Base-by-base conservation (phyloP, 805 yeast species). In the Barnettozyma sp. region DNA sequence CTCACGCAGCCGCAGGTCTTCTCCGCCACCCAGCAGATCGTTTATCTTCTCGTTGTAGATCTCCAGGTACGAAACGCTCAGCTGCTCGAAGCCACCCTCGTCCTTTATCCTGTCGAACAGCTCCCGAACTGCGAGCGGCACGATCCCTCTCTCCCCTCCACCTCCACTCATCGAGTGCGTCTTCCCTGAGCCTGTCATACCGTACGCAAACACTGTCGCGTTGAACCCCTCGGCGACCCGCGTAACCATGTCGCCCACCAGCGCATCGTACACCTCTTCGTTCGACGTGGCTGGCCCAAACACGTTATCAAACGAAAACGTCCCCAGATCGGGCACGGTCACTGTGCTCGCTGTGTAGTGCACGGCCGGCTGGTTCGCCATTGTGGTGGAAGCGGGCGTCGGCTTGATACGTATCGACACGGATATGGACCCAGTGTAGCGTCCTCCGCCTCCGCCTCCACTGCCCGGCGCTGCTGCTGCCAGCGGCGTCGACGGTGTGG, bases 181-280 rank as follows among this genome's bases (percentile, higher is more conserved):
- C 54, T 92, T 92, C 5, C 98, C 98, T 0, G 97, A 81, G 0
- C 92, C 95, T 0, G 98, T 92, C 62, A 90, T 97, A 3, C 98
- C 98, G 54, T 92, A 90, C 0, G 97, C 97, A 56, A 90, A 86
- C 1, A 88, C 76, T 0, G 96, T 87, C 12, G 88, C 88, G 51
- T 86, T 86, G 56, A 62, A 88, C 0, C 95, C 96, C 12, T 77
- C 78, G 48, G 69, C 68, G 42, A 73, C 76, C 54, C 68, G 73
- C 43, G 52, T 62, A 25, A 69, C 77, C 56, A 70, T 68, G 23
- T 65, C 74, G 46, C 52, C 67, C 32, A 75, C 94, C 33, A 66
- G 63, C 11, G 57, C 55, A 14, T 61, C 60, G 55, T 84, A 90
- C 2, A 90, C 83, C 15, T 71, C 70, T 4, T 52, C 43, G 55